Percentiles rank a stretch among this genome's conserved stretches.
Conservation (phyloP, 768 basidiomycete species). For the Saitozyma podzolica region DNA sequence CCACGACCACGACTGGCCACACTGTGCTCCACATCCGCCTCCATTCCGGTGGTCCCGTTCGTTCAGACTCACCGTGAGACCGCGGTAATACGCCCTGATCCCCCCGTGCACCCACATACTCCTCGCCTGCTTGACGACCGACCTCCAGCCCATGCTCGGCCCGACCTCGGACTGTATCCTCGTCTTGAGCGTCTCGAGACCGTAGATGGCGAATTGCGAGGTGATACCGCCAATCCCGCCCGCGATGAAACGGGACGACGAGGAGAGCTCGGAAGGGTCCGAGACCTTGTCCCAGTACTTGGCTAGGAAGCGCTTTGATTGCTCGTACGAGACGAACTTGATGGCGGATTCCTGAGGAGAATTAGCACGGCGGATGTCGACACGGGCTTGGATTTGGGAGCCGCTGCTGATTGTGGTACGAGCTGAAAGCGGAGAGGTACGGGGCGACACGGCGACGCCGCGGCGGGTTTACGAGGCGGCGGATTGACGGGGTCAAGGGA, state of each 20-base stretch:
- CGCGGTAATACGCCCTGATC: conserved; percentile 82
- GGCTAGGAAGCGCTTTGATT: conserved; percentile 91
- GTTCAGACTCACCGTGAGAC: conserved; percentile 69
- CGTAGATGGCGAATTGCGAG: conserved; percentile 69
- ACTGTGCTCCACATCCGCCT: not conserved
- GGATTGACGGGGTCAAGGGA: not conserved
- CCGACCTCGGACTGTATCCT: conserved; percentile 88
- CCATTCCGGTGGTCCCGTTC: not conserved
- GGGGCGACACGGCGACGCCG: no score
- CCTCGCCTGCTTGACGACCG: conserved; percentile 64
- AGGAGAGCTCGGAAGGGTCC: conserved; percentile 83
- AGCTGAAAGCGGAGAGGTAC: no score
- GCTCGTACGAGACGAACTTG: conserved; percentile 95
- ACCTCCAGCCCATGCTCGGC: conserved; percentile 53
- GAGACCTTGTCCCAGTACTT: conserved; percentile 87
- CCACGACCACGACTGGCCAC: no score
- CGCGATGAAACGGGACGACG: conserved; percentile 86
- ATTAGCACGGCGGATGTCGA: not conserved
- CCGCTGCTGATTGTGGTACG: not conserved
- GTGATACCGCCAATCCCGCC: conserved; percentile 95
- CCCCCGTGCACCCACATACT: conserved; percentile 79
- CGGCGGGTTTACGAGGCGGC: not conserved
- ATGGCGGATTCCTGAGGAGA: conserved; percentile 77
- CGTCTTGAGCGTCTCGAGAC: conserved; percentile 95
- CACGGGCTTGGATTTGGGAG: not conserved